Base-by-base conservation (phyloP, 441 rosid genomes). In the Viola pubescens region DNA sequence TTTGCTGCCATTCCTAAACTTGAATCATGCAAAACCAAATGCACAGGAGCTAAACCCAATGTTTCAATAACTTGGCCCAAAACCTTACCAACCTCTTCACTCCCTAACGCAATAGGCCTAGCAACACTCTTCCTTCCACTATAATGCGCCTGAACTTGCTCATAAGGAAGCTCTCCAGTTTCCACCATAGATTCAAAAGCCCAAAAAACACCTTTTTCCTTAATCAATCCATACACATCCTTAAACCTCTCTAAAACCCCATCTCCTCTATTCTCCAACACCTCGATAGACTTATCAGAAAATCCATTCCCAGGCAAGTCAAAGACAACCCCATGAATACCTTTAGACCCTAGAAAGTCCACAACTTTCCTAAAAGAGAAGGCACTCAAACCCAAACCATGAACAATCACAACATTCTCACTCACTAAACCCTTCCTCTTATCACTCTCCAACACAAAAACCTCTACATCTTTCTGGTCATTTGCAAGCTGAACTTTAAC, bases 241-340 rank as follows among this genome's bases (percentile, higher is more conserved):
- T 68, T 65, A 60, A 89, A 75, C 77, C 82, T 84, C 73, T 71
- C 86, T 0, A 84, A 48, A 64, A 56, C 52, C 49, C 96, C 96
- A 65, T 61, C 62, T 34, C 62, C 81, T 60, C 75, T 70, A 81
- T 71, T 87, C 61, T 80, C 97, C 55, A 72, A 56, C 55, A 82
- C 92, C 45, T 78, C 70, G 53, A 66, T 58, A 11, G 86, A 76
- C 60, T 86, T 87, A 63, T 89, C 96, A n/a, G 98, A 92, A 67
- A 92, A 89, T 45, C 98, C 97, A 74, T 74, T 80, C 47, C 98
- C 98, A 11, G 98, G 98, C 61, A 92, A 76, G 79, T 89, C 98
- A 64, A 92, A 46, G 26, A 85, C 89, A 14, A 78, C 70, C 45
- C 77, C 86, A 62, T 63, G 91, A 65, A 84, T 47, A 63, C 88